Conservation (phyloP, 2,329 filamentous ascomycete species). For the Orbilia javanica region DNA sequence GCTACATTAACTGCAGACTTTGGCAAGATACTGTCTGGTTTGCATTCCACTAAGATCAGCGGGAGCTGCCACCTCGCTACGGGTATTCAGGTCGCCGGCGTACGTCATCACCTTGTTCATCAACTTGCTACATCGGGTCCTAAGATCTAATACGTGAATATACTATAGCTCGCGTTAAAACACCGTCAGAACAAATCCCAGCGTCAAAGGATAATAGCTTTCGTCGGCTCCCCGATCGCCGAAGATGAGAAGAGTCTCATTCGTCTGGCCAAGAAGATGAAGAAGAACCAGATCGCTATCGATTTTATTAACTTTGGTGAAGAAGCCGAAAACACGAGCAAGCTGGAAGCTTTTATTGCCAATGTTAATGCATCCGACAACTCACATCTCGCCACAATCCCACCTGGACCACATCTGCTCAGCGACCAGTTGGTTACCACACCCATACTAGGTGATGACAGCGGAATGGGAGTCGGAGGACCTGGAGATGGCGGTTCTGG, state of each 20-base stretch:
- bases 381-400: slow-evolving; percentile 90
- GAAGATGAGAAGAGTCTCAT: slow-evolving; percentile 91
- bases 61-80: slow-evolving; percentile 90
- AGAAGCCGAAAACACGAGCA: slow-evolving; percentile 87
- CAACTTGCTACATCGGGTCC: neutral
- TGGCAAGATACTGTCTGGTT: slow-evolving; percentile 90
- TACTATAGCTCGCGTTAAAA: slow-evolving; percentile 85
- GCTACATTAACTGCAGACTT: slow-evolving; percentile 96
- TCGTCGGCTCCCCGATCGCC: slow-evolving; percentile 90
- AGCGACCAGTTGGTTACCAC: slow-evolving; percentile 91
- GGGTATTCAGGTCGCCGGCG: slow-evolving; percentile 92
- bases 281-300: slow-evolving; percentile 94
- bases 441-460: slow-evolving; percentile 88
- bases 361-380: slow-evolving; percentile 91
- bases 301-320: slow-evolving; percentile 97
- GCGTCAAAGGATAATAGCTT: slow-evolving; percentile 95
- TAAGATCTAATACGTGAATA: neutral
- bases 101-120: slow-evolving; percentile 68
- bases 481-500: slow-evolving; percentile 66
- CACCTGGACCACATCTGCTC: slow-evolving; percentile 88
- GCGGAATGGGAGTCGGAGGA: slow-evolving; percentile 72
- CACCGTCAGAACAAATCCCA: slow-evolving; percentile 98
- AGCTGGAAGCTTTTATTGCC: slow-evolving; percentile 93
- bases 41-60: slow-evolving; percentile 94
- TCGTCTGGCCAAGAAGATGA: slow-evolving; percentile 96